Percentiles rank a stretch among this genome's conserved stretches.
phyloP scores from a whole-genome alignment of 2,329 filamentous ascomycete species.

The Sporothrix dimorphospora region DNA sequence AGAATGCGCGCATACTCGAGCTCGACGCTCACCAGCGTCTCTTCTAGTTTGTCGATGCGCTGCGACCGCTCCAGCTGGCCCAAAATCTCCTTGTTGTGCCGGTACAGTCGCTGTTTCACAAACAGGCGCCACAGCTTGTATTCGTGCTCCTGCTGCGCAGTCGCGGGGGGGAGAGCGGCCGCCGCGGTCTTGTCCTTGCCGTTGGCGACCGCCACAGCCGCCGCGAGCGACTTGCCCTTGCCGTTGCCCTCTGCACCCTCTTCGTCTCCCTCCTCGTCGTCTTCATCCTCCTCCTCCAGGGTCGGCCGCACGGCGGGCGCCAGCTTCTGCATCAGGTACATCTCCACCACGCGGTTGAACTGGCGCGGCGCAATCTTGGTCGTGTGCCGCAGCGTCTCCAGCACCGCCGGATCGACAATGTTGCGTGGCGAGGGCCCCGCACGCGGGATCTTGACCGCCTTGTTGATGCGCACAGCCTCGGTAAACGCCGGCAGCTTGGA shows the following conservation, averaged over 20 bases:
- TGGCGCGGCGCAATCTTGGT: constrained; percentile 78
- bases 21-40: constrained; percentile 69
- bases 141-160: constrained; percentile 61
- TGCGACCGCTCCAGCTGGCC: constrained; percentile 70
- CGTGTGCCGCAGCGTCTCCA: constrained; percentile 61
- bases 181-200: constrained; percentile 30
- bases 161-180: constrained; percentile 41
- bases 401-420: constrained; percentile 61
- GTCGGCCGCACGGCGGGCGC: constrained; percentile 59
- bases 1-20: constrained; percentile 73
- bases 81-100: constrained; percentile 72
- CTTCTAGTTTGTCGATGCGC: constrained; percentile 71
- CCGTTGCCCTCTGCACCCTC: constrained; percentile 37
- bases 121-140: constrained; percentile 74
- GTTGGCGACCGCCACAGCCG: constrained; percentile 22
- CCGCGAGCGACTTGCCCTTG: constrained; percentile 32
- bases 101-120: constrained; percentile 76
- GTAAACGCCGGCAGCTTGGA: constrained; percentile 60
- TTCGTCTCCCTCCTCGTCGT: constrained; percentile 9
- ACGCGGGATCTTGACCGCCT: constrained; percentile 52
- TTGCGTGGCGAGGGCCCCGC: constrained; percentile 51
- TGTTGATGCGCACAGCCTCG: constrained; percentile 58
- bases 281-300: constrained; percentile 43
- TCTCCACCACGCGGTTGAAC: constrained; percentile 73
- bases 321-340: constrained; percentile 69